Base-by-base conservation (phyloP, 305 asterid genomes). In the Fraxinus sp. region DNA sequence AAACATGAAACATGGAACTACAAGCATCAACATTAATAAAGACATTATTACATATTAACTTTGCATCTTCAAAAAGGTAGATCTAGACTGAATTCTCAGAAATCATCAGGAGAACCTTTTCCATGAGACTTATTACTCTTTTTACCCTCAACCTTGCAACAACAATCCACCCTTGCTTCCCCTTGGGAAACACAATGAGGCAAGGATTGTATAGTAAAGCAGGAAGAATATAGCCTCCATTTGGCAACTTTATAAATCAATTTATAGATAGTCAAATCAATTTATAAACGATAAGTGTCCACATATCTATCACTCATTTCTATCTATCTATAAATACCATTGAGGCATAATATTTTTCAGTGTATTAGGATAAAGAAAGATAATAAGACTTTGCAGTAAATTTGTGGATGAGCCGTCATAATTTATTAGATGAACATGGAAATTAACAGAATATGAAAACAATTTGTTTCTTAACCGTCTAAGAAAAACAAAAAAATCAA, bases 11-110 rank as follows among this genome's bases (percentile, higher is more conserved):
- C 72, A 68, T 71, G 5, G 76, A 74, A 74, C 75, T 20, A 59
- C 5, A 11, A 83, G 80, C 39, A 82, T 86, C 78, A 79, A 5
- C 39, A 39, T 39, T 55, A 32, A 72, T 83, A 66, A 62, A 80
- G 44, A 81, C 64, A 78, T 70, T 73, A 64, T 33, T 32, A 78
- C 59, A 55, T 33, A 36, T 44, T 46, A 79, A 39, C 44, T 64
- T 33, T 52, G 35, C 36, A 8, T 77, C 22, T 76, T 80, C 78
- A 70, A 46, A 18, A 78, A 8, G 70, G 10, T 22, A 62, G 81
- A 59, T 74, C 59, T 7, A 32, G 66, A 66, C 18, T 9, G 13
- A 68, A 81, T 44, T 24, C 26, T 55, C 24, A 10, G 22, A 30
- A 78, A 81, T 20, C 66, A 77, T 70, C 32, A 57, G 70, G 39